Conservation (phyloP, 768 basidiomycete genomes). For the Termitomyces sp. region DNA sequence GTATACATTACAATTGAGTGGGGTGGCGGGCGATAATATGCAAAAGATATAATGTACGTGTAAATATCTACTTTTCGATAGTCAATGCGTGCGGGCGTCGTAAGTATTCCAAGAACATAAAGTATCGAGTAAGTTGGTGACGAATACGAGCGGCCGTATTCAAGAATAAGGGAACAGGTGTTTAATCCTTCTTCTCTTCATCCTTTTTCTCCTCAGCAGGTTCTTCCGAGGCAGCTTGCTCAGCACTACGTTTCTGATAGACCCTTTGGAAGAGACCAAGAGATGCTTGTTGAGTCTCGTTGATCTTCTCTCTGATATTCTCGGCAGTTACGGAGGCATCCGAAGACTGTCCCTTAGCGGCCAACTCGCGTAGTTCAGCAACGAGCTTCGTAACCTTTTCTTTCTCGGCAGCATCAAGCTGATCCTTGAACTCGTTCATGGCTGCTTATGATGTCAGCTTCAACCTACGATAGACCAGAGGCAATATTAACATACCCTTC, state of each 20-base stretch:
- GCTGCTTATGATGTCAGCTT: conserved; percentile 36
- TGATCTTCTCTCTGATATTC: conserved; percentile 86
- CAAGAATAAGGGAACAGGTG: neutral
- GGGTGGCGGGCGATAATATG: conserved; percentile 6
- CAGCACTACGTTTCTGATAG: conserved; percentile 87
- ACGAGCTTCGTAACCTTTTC: conserved; percentile 91
- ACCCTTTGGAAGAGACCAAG: conserved; percentile 98
- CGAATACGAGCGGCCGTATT: too few relatives aligned
- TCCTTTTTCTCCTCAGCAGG: conserved; percentile 35
- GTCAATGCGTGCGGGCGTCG: conserved; percentile 13
- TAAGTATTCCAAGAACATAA: conserved; percentile 7
- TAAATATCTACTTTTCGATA: conserved; percentile 13
- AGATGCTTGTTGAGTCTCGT: conserved; percentile 91
- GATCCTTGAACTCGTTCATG: conserved; percentile 97
- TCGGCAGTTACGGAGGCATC: conserved; percentile 82
- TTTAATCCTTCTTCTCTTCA: conserved; percentile 86
- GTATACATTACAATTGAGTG: conserved; percentile 11
- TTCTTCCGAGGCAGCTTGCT: conserved; percentile 45
- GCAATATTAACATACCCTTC: conserved; percentile 56
- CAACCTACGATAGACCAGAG: neutral
- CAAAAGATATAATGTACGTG: conserved; percentile 6
- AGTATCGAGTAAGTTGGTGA: neutral
- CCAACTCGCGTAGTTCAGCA: conserved; percentile 81
- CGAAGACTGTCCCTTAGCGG: conserved; percentile 83
- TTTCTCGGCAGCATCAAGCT: conserved; percentile 87